Conservation (phyloP, 2,329 filamentous ascomycete species). For the Penicillium sp. region DNA sequence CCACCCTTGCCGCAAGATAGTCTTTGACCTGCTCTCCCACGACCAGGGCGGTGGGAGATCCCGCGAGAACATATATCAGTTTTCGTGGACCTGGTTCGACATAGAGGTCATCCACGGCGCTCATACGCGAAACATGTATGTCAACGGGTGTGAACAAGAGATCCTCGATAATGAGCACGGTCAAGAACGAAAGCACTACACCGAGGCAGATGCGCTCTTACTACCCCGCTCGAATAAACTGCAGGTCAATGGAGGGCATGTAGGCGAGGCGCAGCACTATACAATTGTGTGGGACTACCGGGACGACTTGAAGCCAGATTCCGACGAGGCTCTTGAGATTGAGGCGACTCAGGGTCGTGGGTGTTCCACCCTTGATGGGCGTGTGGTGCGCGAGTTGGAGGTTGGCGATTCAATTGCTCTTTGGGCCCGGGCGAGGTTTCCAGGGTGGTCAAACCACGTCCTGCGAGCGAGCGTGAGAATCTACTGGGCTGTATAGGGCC, state of each 20-base stretch:
- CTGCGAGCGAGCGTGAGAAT: slow-evolving; percentile 30
- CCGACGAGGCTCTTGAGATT: slow-evolving; percentile 32
- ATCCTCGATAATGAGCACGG: slow-evolving; percentile 17
- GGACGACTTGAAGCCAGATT: slow-evolving; percentile 31
- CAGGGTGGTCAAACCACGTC: slow-evolving; percentile 37
- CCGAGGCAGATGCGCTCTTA: slow-evolving; percentile 27
- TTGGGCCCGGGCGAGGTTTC: slow-evolving; percentile 40
- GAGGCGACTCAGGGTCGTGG: slow-evolving; percentile 34
- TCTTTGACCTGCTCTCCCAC: slow-evolving; percentile 35
- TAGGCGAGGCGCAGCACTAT: slow-evolving; percentile 21
- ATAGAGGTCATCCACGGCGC: slow-evolving; percentile 30
- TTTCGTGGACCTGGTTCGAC: slow-evolving; percentile 42
- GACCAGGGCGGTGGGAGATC: slow-evolving; percentile 34
- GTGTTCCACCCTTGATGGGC: slow-evolving; percentile 35
- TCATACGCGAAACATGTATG: slow-evolving; percentile 22
- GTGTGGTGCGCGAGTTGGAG: slow-evolving; percentile 32
- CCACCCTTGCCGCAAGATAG: slow-evolving; percentile 41
- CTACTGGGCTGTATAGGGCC: slow-evolving; percentile 36
- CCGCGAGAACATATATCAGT: slow-evolving; percentile 25
- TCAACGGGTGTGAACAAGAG: slow-evolving; percentile 14
- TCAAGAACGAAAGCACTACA: slow-evolving; percentile 16
- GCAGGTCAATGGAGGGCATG: slow-evolving; percentile 31
- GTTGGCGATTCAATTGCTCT: slow-evolving; percentile 38
- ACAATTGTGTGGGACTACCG: slow-evolving; percentile 37
- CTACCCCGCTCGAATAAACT: slow-evolving; percentile 30